Percentiles rank a stretch among this genome's conserved stretches.
Evolutionary conservation across 768 basidiomycete genomes (phyloP).

Genomic region (Russula compacta): DNA sequence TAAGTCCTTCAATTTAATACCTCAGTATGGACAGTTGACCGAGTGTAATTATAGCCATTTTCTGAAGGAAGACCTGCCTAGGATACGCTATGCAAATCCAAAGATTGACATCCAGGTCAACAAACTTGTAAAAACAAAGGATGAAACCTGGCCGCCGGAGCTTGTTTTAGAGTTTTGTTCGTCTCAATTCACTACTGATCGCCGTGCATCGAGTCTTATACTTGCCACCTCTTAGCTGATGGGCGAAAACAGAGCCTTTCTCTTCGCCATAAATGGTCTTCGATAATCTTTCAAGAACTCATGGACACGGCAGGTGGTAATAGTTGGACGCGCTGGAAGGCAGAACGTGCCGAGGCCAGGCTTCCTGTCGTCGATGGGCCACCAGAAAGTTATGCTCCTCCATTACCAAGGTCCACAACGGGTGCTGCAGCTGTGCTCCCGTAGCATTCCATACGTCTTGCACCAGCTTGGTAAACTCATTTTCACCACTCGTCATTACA

Average conservation of each 20-base stretch:
- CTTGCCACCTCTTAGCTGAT: constrained; percentile 32
- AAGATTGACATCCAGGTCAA: constrained; percentile 50
- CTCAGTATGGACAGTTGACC: not conserved
- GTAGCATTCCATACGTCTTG: not conserved
- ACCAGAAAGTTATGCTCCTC: not conserved
- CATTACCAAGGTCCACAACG: not conserved
- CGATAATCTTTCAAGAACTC: constrained; percentile 55
- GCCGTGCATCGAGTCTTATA: not conserved
- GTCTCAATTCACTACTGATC: constrained; percentile 25
- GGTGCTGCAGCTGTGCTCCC: constrained; percentile 21
- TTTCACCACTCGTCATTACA: not conserved
- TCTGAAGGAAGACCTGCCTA: constrained; percentile 66
- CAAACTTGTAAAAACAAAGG: constrained; percentile 41
- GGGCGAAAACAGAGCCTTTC: constrained; percentile 41
- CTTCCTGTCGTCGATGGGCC: constrained; percentile 34
- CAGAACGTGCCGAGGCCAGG: constrained; percentile 37
- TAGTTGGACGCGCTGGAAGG: constrained; percentile 49
- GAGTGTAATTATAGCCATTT: constrained; percentile 47
- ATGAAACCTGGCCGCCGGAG: constrained; percentile 52
- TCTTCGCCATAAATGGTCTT: constrained; percentile 62
- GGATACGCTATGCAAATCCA: constrained; percentile 73
- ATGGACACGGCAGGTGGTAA: constrained; percentile 59
- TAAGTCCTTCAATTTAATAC: constrained; percentile 25
- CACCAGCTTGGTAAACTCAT: not conserved
- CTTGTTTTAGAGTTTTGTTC: constrained; percentile 56